Percentiles rank a stretch among this genome's conserved stretches.
These are phyloP conservation scores for Talaromyces sp. DNA, from an alignment of 2,329 filamentous ascomycete species.

Conservation along the genomic window DNA sequence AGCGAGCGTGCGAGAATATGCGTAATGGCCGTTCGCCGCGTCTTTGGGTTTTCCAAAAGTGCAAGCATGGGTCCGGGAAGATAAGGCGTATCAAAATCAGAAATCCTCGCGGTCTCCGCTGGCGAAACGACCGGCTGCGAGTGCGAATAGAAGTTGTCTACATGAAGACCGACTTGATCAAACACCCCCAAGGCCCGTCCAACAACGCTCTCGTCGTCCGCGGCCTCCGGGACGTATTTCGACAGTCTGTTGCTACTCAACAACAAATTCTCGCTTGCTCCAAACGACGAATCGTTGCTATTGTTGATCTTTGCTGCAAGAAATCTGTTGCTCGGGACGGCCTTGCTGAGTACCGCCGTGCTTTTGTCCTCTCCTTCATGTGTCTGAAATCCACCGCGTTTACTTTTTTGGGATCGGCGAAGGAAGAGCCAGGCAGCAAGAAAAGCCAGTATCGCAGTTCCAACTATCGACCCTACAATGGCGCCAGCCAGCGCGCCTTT, in stretches of 20 bases:
- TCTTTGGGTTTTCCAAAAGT: constrained; percentile 12
- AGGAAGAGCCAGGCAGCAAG: constrained; percentile 17
- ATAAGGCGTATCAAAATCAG: constrained; percentile 16
- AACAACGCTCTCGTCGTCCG: constrained; percentile 24
- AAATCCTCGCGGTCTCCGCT: neutral
- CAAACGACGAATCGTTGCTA: neutral
- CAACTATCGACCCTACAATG: constrained; percentile 20
- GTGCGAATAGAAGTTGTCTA: constrained; percentile 30
- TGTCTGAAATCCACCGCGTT: neutral
- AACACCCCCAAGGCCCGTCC: constrained; percentile 23
- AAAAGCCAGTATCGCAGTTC: constrained; percentile 16
- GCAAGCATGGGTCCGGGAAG: constrained; percentile 13
- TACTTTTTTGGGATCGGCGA: neutral
- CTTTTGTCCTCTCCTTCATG: neutral
- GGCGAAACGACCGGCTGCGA: neutral
- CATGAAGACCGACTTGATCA: constrained; percentile 28
- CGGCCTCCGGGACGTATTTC: constrained; percentile 20
- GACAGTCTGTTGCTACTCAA: neutral
- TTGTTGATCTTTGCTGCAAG: neutral
- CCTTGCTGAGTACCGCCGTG: neutral
- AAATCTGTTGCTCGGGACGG: neutral
- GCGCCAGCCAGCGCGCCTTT: constrained; percentile 19
- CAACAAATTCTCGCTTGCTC: neutral
- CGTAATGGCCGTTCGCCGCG: constrained; percentile 14
- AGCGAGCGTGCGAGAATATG: constrained; percentile 17